Percentiles rank a stretch among this genome's conserved stretches.
Evolutionary conservation across 1,284 basidiomycete species (phyloP).

Genomic region (Omphalotus olearius): DNA sequence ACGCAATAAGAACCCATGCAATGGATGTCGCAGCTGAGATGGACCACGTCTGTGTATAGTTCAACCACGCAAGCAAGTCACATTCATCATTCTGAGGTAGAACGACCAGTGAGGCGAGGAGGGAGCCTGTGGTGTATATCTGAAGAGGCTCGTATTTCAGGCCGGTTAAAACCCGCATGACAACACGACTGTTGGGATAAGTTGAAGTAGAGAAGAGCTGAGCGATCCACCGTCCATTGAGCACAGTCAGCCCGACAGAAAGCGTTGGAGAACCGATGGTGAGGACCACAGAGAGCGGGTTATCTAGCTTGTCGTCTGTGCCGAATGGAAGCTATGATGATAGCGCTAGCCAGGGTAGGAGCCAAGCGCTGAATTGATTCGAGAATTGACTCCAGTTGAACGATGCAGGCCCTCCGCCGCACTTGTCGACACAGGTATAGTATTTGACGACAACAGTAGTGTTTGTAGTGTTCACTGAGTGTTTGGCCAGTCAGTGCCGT

Average conservation of each 20-base stretch:
- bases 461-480: conserved; percentile 14
- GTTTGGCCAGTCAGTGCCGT: too few relatives aligned
- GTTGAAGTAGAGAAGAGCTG: conserved; percentile 24
- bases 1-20: conserved; percentile 31
- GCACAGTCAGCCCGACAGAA: conserved; percentile 31
- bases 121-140: conserved; percentile 20
- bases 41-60: conserved; percentile 32
- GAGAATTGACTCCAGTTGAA: conserved; percentile 23
- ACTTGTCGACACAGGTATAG: conserved; percentile 18
- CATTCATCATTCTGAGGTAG: conserved; percentile 31
- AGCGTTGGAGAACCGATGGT: conserved; percentile 34
- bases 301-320: conserved; percentile 24
- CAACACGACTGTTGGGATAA: conserved; percentile 27
- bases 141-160: conserved; percentile 32
- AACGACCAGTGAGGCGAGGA: conserved; percentile 31
- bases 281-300: conserved; percentile 28
- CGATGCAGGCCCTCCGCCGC: conserved; percentile 17
- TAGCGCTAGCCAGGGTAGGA: conserved; percentile 26
- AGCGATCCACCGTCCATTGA: conserved; percentile 32
- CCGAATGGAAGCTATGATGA: conserved; percentile 26
- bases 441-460: conserved; percentile 23
- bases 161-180: conserved; percentile 26
- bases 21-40: conserved; percentile 29
- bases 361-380: conserved; percentile 24
- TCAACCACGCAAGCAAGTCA: conserved; percentile 23